Base-by-base conservation (phyloP, 2,329 filamentous ascomycete genomes). In the Ophiostoma tasmaniense region DNA sequence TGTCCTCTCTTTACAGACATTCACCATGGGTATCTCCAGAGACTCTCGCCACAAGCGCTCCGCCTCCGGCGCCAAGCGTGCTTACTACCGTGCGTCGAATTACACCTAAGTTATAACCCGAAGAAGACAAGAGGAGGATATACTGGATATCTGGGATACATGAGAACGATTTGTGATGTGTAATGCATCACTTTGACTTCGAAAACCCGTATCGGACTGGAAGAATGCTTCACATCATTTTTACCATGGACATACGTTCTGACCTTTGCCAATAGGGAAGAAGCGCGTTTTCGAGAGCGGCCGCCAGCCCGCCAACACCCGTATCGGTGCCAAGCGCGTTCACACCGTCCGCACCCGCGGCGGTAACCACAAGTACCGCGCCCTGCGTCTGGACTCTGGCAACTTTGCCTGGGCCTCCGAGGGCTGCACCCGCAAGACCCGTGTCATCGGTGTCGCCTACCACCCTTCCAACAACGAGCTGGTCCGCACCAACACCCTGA, bases 401-500 rank as follows among this genome's bases (percentile, higher is more conserved):
- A 99, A 99, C 90, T 99, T 98, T 85, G 93, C 93, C 79, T 99
- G 95, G 95, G 94, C 92, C 79, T 97, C 93, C 75, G 95, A 99
- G 88, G 93, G 94, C 80, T 87, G 93, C 83, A 91, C 94, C 84
- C 94, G 95, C 89, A 99, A 99, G 90, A 93, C 92, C 84, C 95
- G 96, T 87, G 91, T 99, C 82, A 97, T 99, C 82, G 93, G 87
- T 79, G 96, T 99, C 84, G 90, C 90, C 81, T 99, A 93, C 91
- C 96, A 99, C 85, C 96, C 95, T 73, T 97, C 94, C 82, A 99
- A 99, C 93, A 99, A 99, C 92, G 95, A 99, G 87, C 89, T 99
- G 77, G 93, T 99, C 87, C 95, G 95, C 81, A 99, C 95, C 84
- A 99, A 99, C 90, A 98, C 95, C 86, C 89, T 99, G 82, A 99